Evolutionary conservation across 495 filamentous ascomycete genomes (phyloP), one percentile per base, ranked within the genome.

Genomic region (Penicillium mononematosum): DNA sequence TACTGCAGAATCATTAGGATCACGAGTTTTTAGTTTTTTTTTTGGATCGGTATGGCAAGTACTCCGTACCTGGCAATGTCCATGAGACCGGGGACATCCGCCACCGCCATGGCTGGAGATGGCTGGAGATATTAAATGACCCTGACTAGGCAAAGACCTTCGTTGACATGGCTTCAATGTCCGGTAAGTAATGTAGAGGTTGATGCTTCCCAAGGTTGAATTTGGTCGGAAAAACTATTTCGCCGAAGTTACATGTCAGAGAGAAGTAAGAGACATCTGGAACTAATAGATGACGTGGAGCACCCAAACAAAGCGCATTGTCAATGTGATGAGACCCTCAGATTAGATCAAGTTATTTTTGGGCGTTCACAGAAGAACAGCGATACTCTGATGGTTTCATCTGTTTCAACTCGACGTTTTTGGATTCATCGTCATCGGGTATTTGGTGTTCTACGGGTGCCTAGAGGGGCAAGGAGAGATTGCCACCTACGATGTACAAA

Each of bases 281-380:
- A 34, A 34, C 10, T 34, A 34, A 29, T 25, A 25, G 9, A 54
- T 38, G 41, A 50, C 38, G 39, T 32, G 5, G 24, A 27, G 34
- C 24, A 32, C 47, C 14, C 57, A 47, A 42, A 47, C 45, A 48
- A 48, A 4, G 29, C 17, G 17, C 29, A 46, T 24, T 46, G 16
- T 24, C 14, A n/a, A 5, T 45, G 48, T 14, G n/a, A 39, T 39
- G 44, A 45, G 20, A 58, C 55, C 53, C 55, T 82, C 79, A 79
- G 79, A 82, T 82, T 82, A 82, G 79, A 82, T 82, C 79, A 82
- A 82, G 79, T 80, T 67, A 75, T 75, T 78, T 75, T 75, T 59
- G 51, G 58, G 54, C 75, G 75, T 53, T 78, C 79, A 81, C 55
- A 62, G 68, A 75, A 60, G 61, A 58, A 32, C 61, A 64, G 70